Base-by-base conservation (phyloP, 371 early-diverging fungal genomes). In the Haplosporangium sp. region DNA sequence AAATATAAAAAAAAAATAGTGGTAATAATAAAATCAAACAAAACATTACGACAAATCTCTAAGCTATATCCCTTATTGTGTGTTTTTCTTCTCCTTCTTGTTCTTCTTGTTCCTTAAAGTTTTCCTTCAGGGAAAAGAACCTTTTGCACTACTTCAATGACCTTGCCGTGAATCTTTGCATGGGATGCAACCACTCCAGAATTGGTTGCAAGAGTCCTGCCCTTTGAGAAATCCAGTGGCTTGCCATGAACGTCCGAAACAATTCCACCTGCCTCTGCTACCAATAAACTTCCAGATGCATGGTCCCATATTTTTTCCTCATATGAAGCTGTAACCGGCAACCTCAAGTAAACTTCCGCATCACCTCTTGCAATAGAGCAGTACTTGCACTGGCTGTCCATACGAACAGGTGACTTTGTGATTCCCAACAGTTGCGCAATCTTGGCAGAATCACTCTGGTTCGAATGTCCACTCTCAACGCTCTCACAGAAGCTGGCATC, bases 281-380 rank as follows among this genome's bases (percentile, higher is more conserved):
- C 93, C 69, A 99, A 77, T 17, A 98, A 85, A 58, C 89, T 86
- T 7, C 99, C 99, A 4, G 95, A 92, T 37, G 97, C 99, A 87
- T 99, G 99, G 84, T 98, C 99, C 99, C 99, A 99, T 68, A 98
- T 99, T 88, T 98, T 98, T 75, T 98, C 99, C 47, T 91, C 90
- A 76, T 98, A 99, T 9, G 88, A 85, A 15, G 86, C 89, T 55
- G 88, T 88, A 55, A 89, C 89, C 3, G 98, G 97, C 42, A 98
- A 69, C 48, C 99, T 88, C 56, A 98, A 86, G 76, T 97, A 98
- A 45, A 98, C 93, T 58, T 95, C 94, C 17, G 94, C 97, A 75
- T 96, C 94, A 38, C 98, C 98, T 63, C 96, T 83, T 15, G 97
- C 90, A 4, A 98, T 81, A 1, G 93, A 87, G 48, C 89, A 94